These are phyloP conservation scores for Taphrina communis DNA, from an alignment of 1,139 yeast genomes.

Conservation along the genomic window DNA sequence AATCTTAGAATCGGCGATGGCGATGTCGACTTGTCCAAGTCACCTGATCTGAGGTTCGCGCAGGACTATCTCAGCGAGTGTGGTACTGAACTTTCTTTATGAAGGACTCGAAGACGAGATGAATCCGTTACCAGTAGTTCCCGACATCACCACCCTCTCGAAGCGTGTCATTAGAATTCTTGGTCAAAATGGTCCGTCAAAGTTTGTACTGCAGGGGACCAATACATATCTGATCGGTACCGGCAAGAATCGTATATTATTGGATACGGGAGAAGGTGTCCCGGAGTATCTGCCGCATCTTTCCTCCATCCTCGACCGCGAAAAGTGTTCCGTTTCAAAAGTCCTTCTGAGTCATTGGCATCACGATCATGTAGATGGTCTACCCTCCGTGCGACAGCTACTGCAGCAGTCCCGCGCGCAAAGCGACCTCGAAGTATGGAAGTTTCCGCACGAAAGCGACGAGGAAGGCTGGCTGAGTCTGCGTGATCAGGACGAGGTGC, in stretches of 20 bases:
- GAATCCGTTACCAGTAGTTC: constrained; percentile 43
- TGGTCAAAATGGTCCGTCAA: constrained; percentile 52
- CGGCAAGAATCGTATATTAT: constrained; percentile 51
- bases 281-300: constrained; percentile 50
- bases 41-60: too few relatives aligned
- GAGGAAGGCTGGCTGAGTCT: constrained; percentile 41
- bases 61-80: too few relatives aligned
- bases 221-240: constrained; percentile 54
- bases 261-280: constrained; percentile 54
- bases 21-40: too few relatives aligned
- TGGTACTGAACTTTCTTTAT: too few relatives aligned
- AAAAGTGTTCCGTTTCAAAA: constrained; percentile 49
- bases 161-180: constrained; percentile 54
- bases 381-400: constrained; percentile 46
- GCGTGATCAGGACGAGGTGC: constrained; percentile 44
- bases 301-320: constrained; percentile 48
- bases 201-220: constrained; percentile 55
- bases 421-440: constrained; percentile 38
- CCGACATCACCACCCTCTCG: constrained; percentile 51
- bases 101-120: neutral
- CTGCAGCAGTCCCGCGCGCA: neutral
- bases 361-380: constrained; percentile 53
- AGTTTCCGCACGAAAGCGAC: constrained; percentile 43
- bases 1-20: too few relatives aligned
- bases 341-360: constrained; percentile 55